Evolutionary conservation across 768 basidiomycete species (phyloP).

Genomic region (Phlebiopsis gigantea): DNA sequence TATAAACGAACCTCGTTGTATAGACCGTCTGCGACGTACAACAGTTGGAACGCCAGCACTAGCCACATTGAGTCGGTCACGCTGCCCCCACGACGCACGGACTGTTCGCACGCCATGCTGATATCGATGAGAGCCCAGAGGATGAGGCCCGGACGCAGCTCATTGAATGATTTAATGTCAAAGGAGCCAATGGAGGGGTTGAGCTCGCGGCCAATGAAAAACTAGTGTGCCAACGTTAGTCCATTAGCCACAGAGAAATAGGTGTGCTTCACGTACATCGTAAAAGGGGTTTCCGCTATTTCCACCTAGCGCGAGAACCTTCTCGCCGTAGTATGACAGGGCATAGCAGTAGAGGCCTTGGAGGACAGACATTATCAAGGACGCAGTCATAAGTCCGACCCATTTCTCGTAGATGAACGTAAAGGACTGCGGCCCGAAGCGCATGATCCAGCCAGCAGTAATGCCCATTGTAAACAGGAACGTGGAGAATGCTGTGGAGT

Average conservation of each 20-base stretch:
- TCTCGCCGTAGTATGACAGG: slow-evolving; percentile 60
- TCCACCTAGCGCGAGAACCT: slow-evolving; percentile 86
- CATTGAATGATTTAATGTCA: slow-evolving; percentile 73
- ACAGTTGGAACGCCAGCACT: slow-evolving; percentile 77
- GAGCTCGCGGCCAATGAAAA: slow-evolving; percentile 90
- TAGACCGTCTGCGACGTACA: slow-evolving; percentile 81
- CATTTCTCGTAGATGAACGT: slow-evolving; percentile 92
- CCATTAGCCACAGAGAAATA: background rate
- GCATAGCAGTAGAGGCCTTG: slow-evolving; percentile 73
- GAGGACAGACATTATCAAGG: slow-evolving; percentile 68
- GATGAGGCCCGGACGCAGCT: slow-evolving; percentile 86
- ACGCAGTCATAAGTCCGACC: slow-evolving; percentile 82
- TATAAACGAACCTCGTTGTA: slow-evolving; percentile 74
- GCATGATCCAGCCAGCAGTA: slow-evolving; percentile 60
- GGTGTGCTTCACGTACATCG: slow-evolving; percentile 57
- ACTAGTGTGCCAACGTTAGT: slow-evolving; percentile 38
- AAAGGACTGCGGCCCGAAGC: slow-evolving; percentile 73
- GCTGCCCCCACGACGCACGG: slow-evolving; percentile 65
- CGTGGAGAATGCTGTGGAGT: slow-evolving; percentile 71
- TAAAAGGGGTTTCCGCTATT: slow-evolving; percentile 86
- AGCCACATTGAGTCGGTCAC: slow-evolving; percentile 92
- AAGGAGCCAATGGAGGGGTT: slow-evolving; percentile 82
- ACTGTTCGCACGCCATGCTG: slow-evolving; percentile 88
- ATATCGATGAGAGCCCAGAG: slow-evolving; percentile 90
- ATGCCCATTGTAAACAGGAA: slow-evolving; percentile 78